Evolutionary conservation across 2,329 filamentous ascomycete species (phyloP), one percentile per base, ranked within the genome.

Genomic region (Diplodia mutila): DNA sequence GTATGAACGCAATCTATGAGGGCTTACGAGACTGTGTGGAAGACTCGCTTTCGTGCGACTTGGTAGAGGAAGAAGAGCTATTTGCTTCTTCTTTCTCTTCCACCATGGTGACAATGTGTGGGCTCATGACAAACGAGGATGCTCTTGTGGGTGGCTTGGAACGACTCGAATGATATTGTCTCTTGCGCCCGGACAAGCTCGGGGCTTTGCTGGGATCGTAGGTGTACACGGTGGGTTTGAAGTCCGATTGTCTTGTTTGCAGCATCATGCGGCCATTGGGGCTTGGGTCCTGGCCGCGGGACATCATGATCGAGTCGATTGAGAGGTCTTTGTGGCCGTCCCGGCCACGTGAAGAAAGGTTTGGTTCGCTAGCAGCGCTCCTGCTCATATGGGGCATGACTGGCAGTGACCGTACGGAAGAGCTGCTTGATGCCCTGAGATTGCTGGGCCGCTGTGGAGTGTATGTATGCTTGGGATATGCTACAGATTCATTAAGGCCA

Each of bases 301-400:
- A 57, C 39, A 66, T 65, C 69, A 84, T 73, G 68, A 73, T 69
- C 1, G 71, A 71, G 25, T 71, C 71, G 27, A 73, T 73, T n/a
- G 72, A 72, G 9, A 72, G 69, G 48, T 73, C 71, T 9, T 54
- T 59, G 12, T 42, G 54, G 39, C n/a, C 18, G 21, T 8, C n/a
- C 1, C 61, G 46, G 4, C 52, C 52, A 27, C 52, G 63, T 18
- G 59, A 51, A 37, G 59, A 9, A 5, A 57, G 52, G 21, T 27
- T 66, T 23, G 64, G 64, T 23, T 55, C 64, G 12, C 64, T 66
- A 5, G 64, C 37, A 7, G 64, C 42, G 27, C 23, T 57, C 27
- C 52, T 52, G 37, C 42, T 34, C 37, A 53, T 52, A 49, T 32
- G 34, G 11, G 57, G 57, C 57, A 32, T 51, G 46, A 42, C 42